Percentiles rank a stretch among this genome's conserved stretches.
Conservation (phyloP, 306 rosid species). For the Vicia villosa region DNA sequence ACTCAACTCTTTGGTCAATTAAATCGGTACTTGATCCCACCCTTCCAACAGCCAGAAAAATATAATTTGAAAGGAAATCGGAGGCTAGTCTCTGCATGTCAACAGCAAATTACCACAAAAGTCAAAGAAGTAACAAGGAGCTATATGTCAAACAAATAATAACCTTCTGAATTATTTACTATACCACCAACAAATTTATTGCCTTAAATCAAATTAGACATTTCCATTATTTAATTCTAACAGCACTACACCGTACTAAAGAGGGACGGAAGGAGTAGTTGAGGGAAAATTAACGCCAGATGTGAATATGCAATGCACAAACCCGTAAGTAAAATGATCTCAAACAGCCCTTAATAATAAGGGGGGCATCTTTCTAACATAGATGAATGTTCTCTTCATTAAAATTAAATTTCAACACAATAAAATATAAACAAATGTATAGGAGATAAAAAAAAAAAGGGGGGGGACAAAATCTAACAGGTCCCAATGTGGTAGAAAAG, state of each 20-base stretch:
- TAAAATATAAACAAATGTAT: not conserved
- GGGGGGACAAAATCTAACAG: not conserved
- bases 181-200: constrained; percentile 9
- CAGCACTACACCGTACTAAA: not conserved
- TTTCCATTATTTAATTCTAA: constrained; percentile 2
- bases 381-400: not conserved
- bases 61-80: constrained; percentile 85
- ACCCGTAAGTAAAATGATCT: constrained; percentile 13
- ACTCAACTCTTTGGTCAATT: constrained; percentile 95
- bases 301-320: constrained; percentile 16
- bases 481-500: not conserved
- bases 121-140: constrained; percentile 18
- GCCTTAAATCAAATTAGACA: constrained; percentile 11
- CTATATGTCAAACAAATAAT: constrained; percentile 3
- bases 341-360: constrained; percentile 13
- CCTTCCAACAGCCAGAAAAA: constrained; percentile 97
- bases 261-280: not conserved
- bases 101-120: constrained; percentile 33
- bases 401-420: constrained; percentile 12
- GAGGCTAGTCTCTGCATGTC: constrained; percentile 90
- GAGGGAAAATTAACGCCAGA: not conserved
- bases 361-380: constrained; percentile 13
- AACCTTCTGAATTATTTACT: constrained; percentile 7
- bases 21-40: constrained; percentile 98
- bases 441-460: not conserved